phyloP scores from a whole-genome alignment of 2,329 filamentous ascomycete genomes.

The Sclerotinia subarctica region DNA sequence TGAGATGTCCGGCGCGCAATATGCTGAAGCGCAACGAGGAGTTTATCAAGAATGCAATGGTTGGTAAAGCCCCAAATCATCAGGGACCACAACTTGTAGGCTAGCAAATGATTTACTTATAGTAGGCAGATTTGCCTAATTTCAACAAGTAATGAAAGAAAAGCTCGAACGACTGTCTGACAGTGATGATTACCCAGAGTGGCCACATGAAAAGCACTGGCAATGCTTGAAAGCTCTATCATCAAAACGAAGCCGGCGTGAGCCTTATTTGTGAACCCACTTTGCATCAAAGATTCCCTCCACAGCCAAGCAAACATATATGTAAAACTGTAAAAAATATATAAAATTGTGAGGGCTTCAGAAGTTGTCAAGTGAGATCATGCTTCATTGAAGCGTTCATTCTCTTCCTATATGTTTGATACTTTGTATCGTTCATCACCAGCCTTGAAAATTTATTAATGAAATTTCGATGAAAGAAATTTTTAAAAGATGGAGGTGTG shows the following conservation, averaged over 20 bases:
- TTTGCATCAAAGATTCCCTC: neutral
- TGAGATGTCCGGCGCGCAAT: no score
- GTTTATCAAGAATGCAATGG: neutral
- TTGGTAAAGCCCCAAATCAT: neutral
- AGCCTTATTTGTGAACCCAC: neutral
- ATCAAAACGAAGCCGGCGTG: neutral
- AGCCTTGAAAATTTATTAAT: conserved; percentile 44
- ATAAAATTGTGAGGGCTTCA: conserved; percentile 49
- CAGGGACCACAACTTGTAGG: neutral
- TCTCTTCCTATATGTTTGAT: conserved; percentile 66
- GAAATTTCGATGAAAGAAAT: conserved; percentile 26
- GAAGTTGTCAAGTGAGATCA: conserved; percentile 60
- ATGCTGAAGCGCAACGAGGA: no score
- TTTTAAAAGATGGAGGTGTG: neutral
- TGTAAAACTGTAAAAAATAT: neutral
- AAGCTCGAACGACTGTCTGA: no score
- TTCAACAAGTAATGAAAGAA: neutral
- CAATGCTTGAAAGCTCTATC: neutral
- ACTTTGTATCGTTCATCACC: conserved; percentile 57
- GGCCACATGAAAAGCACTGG: neutral
- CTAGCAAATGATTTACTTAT: neutral
- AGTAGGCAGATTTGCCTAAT: neutral
- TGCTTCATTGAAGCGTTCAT: conserved; percentile 52
- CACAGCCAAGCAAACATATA: neutral
- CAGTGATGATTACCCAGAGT: neutral